Conservation (phyloP, 176 grass and related monocot species). For the Panicum miliaceum region DNA sequence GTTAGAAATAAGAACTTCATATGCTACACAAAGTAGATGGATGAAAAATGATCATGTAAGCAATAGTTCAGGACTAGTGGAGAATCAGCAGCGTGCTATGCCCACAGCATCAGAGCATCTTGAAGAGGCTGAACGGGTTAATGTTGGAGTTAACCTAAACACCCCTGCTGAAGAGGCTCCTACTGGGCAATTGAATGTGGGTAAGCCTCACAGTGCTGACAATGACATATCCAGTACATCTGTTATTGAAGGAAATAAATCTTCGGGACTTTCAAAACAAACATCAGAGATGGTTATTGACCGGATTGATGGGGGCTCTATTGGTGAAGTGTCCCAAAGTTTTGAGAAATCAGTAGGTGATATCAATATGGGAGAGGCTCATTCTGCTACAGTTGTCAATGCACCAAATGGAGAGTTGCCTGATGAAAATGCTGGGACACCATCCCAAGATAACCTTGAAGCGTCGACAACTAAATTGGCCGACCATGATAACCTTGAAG, state of each 20-base stretch:
- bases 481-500: constrained; percentile 45
- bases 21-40: constrained; percentile 56
- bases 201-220: constrained; percentile 36
- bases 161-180: constrained; percentile 44
- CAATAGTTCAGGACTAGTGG: constrained; percentile 43
- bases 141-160: constrained; percentile 55
- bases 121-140: constrained; percentile 51
- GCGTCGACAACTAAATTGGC: constrained; percentile 37
- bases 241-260: constrained; percentile 51
- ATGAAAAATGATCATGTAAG: constrained; percentile 54
- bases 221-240: constrained; percentile 32
- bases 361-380: constrained; percentile 26
- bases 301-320: constrained; percentile 25
- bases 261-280: constrained; percentile 45
- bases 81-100: constrained; percentile 46
- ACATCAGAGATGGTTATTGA: constrained; percentile 34
- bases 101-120: constrained; percentile 35
- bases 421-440: constrained; percentile 51
- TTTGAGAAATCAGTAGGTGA: constrained; percentile 34
- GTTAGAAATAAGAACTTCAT: constrained; percentile 55
- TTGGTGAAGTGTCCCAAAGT: constrained; percentile 42
- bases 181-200: constrained; percentile 36
- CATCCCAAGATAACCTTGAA: constrained; percentile 48
- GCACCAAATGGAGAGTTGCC: constrained; percentile 47
- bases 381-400: constrained; percentile 34